Percentiles rank a stretch among this genome's conserved stretches.
phyloP scores from a whole-genome alignment of 805 yeast genomes.

The Yarrowia sp. region DNA sequence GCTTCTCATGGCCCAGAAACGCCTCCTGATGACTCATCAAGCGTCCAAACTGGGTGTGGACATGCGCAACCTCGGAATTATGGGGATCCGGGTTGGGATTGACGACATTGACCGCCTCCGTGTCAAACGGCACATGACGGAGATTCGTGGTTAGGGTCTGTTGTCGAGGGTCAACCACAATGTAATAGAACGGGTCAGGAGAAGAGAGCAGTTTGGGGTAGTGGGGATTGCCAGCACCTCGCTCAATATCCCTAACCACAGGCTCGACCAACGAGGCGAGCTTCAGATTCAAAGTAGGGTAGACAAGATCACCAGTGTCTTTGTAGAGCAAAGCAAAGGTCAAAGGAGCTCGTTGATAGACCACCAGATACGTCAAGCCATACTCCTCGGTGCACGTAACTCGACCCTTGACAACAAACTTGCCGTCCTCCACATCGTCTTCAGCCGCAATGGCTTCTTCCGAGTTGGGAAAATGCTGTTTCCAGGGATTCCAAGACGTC shows the following conservation, averaged over 20 bases:
- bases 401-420: neutral
- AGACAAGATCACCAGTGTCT: slow-evolving; percentile 11
- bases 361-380: slow-evolving; percentile 27
- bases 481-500: slow-evolving; percentile 14
- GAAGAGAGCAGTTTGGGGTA: neutral
- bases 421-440: neutral
- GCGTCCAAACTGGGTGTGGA: slow-evolving; percentile 12
- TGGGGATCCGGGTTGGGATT: neutral
- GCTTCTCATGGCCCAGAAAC: slow-evolving; percentile 10
- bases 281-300: slow-evolving; percentile 30
- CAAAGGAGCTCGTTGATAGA: slow-evolving; percentile 33
- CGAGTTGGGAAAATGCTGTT: neutral
- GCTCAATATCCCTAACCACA: slow-evolving; percentile 29
- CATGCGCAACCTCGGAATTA: neutral
- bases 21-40: slow-evolving; percentile 3
- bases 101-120: neutral
- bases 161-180: slow-evolving; percentile 27
- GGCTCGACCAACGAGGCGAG: slow-evolving; percentile 34
- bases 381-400: neutral
- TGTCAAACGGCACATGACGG: slow-evolving; percentile 1
- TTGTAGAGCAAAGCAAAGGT: slow-evolving; percentile 30
- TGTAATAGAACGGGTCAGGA: slow-evolving; percentile 27
- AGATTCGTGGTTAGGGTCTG: slow-evolving; percentile 7
- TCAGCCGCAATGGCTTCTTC: slow-evolving; percentile 24
- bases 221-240: neutral